Evolutionary conservation across 148 eudicot species (phyloP).

Genomic region (Vaccinium macrocarpon): DNA sequence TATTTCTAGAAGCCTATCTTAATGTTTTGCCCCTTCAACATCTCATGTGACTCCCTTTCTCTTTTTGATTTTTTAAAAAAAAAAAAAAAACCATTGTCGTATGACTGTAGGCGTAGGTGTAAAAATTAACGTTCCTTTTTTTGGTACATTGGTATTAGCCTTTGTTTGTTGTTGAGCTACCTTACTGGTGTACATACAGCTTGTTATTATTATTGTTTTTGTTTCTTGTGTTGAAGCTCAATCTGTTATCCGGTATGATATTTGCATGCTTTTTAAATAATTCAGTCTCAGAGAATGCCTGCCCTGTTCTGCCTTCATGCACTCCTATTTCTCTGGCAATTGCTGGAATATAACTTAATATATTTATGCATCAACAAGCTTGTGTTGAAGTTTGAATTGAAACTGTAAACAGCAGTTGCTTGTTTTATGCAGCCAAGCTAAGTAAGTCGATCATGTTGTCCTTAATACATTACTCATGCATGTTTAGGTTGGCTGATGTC

Average conservation of each 20-base stretch:
- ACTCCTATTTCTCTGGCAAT: neutral
- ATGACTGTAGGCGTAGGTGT: neutral
- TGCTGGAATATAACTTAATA: neutral
- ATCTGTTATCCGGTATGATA: neutral
- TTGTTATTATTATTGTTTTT: neutral
- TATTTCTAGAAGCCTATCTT: no score
- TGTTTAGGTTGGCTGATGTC: slow-evolving; percentile 25
- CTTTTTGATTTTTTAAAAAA: no score
- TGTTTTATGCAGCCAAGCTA: neutral
- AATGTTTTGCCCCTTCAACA: no score
- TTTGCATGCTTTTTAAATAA: neutral
- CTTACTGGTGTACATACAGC: neutral
- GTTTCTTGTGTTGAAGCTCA: neutral
- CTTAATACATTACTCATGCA: neutral
- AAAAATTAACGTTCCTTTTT: neutral
- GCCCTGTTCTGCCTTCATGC: neutral
- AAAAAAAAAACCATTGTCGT: no score
- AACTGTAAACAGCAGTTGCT: neutral
- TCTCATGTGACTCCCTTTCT: no score
- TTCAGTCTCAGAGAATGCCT: neutral
- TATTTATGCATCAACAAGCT: neutral
- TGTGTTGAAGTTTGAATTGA: slow-evolving; percentile 2
- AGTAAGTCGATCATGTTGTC: neutral
- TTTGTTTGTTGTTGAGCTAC: neutral
- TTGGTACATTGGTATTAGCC: neutral